Conservation (phyloP, 2,329 filamentous ascomycete genomes). For the Scortechinia acanthostroma region DNA sequence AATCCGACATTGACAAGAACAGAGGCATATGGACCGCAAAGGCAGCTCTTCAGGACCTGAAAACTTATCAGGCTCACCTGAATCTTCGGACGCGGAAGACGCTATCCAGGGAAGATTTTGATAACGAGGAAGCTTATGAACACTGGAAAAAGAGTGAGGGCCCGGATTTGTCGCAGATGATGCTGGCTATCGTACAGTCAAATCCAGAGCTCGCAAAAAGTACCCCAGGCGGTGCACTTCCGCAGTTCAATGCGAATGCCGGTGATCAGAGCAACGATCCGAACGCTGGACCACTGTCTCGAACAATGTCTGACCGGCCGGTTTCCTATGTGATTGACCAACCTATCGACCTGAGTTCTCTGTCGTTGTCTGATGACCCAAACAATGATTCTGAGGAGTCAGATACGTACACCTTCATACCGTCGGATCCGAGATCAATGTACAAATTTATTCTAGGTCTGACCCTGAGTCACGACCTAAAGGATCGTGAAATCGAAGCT, state of each 20-base stretch:
- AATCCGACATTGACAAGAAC: conserved; percentile 63
- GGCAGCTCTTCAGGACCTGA: conserved; percentile 64
- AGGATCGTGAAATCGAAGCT: conserved; percentile 17
- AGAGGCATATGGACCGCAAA: conserved; percentile 63
- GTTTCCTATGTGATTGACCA: conserved; percentile 32
- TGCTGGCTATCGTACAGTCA: conserved; percentile 62
- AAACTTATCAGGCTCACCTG: conserved; percentile 64
- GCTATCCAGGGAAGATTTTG: conserved; percentile 61
- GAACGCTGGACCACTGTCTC: conserved; percentile 12
- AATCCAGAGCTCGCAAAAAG: conserved; percentile 62
- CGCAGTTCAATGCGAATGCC: conserved; percentile 36
- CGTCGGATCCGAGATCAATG: conserved; percentile 55
- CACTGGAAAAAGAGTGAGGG: conserved; percentile 65
- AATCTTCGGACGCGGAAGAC: conserved; percentile 59
- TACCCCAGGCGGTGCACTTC: conserved; percentile 34
- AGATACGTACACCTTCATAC: conserved; percentile 61
- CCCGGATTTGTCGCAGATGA: conserved; percentile 67
- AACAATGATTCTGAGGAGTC: conserved; percentile 16
- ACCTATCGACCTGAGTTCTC: conserved; percentile 42
- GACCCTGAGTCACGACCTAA: conserved; percentile 28
- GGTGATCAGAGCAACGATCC: not conserved
- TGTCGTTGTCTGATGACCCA: conserved; percentile 28
- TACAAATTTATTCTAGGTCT: conserved; percentile 55
- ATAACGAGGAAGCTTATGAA: conserved; percentile 65
- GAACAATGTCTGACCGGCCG: conserved; percentile 14